phyloP scores from a whole-genome alignment of 1,139 yeast genomes.

The Yamadazyma oceani region DNA sequence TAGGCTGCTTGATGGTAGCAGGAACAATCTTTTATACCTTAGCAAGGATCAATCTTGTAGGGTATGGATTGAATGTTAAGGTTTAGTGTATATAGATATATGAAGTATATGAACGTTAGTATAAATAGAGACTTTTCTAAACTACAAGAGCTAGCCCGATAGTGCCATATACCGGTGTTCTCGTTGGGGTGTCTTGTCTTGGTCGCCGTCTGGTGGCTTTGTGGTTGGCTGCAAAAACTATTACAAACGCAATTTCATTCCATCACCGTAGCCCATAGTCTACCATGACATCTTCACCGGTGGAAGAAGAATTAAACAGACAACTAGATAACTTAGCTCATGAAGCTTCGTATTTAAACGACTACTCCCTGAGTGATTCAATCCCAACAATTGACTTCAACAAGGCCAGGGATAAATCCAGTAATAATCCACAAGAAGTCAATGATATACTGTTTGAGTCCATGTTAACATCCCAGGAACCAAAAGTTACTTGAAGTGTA shows the following conservation, averaged over 20 bases:
- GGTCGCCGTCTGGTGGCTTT: too few relatives aligned
- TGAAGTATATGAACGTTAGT: neutral
- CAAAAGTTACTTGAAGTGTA: constrained; percentile 7
- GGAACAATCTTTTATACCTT: constrained; percentile 23
- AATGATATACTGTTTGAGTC: too few relatives aligned
- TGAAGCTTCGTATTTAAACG: constrained; percentile 16
- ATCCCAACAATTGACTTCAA: neutral
- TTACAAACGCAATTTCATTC: too few relatives aligned
- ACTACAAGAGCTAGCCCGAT: too few relatives aligned
- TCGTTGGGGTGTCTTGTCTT: too few relatives aligned
- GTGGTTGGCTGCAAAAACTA: too few relatives aligned
- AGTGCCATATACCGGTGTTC: too few relatives aligned
- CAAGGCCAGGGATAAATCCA: neutral
- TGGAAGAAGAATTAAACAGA: constrained; percentile 4
- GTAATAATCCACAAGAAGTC: neutral
- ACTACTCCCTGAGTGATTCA: constrained; percentile 12
- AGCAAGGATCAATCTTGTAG: constrained; percentile 24
- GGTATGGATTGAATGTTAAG: constrained; percentile 22
- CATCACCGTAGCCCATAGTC: neutral
- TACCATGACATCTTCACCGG: constrained; percentile 8
- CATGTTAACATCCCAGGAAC: neutral
- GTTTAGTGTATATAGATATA: constrained; percentile 10
- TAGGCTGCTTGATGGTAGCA: constrained; percentile 21
- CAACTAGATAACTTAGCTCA: constrained; percentile 15
- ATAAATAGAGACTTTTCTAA: neutral